These are phyloP conservation scores for Yarrowia sp. DNA, from an alignment of 805 yeast species.

Conservation along the genomic window DNA sequence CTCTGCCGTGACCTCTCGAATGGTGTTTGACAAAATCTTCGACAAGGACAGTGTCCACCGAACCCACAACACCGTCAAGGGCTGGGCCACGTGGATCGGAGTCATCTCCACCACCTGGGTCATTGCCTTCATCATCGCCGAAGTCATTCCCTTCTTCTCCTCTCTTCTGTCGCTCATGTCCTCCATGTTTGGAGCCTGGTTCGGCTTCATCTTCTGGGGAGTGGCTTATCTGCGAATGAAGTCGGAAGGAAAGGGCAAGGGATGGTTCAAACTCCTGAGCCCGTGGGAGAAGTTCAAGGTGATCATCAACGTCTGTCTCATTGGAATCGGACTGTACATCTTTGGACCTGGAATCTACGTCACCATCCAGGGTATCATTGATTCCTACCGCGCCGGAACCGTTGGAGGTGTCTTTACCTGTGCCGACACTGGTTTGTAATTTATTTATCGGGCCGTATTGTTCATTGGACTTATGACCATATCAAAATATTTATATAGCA, in stretches of 20 bases:
- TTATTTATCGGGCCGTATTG: background rate
- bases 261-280: conserved; percentile 49
- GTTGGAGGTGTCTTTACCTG: conserved; percentile 64
- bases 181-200: conserved; percentile 70
- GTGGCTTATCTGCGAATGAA: conserved; percentile 60
- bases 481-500: conserved; percentile 9
- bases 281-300: conserved; percentile 52
- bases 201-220: conserved; percentile 69
- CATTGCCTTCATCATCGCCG: conserved; percentile 64
- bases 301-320: conserved; percentile 51
- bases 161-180: conserved; percentile 65
- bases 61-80: conserved; percentile 56
- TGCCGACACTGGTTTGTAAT: conserved; percentile 52
- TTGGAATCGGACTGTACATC: conserved; percentile 59
- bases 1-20: conserved; percentile 62
- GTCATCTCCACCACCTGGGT: conserved; percentile 58
- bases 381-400: conserved; percentile 56
- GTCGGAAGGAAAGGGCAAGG: conserved; percentile 47
- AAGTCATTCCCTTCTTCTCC: conserved; percentile 69
- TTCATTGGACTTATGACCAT: background rate
- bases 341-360: conserved; percentile 68
- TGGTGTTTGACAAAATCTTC: conserved; percentile 58
- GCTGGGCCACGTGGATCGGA: conserved; percentile 62
- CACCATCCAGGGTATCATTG: conserved; percentile 61
- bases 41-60: conserved; percentile 54